A percentile compares a stretch with the other conserved stretches of the same genome.
phyloP scores from a whole-genome alignment of 352 stramenopile species.

The Globisporangium uncinulatum region DNA sequence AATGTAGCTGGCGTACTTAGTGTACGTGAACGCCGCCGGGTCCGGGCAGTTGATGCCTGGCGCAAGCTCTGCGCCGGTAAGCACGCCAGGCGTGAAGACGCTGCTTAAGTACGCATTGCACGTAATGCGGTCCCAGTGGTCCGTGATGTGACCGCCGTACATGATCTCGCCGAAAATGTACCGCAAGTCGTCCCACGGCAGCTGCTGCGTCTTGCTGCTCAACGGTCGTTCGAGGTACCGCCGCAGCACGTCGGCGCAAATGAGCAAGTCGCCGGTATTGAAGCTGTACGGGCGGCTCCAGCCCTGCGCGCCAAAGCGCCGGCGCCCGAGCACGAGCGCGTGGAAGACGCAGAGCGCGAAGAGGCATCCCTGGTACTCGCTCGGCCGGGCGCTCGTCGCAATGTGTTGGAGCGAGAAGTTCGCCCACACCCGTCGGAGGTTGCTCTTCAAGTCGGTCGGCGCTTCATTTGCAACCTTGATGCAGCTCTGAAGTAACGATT shows the following conservation, averaged over 20 bases:
- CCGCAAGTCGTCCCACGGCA: conserved; percentile 78
- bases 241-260: conserved; percentile 80
- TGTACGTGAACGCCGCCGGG: conserved; percentile 71
- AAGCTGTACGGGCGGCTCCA: conserved; percentile 93
- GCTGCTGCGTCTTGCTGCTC: conserved; percentile 20
- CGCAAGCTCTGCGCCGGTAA: conserved; percentile 49
- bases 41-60: conserved; percentile 79
- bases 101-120: conserved; percentile 69
- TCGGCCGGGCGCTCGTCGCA: conserved; percentile 57
- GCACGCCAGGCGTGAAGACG: conserved; percentile 58
- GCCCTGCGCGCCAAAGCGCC: conserved; percentile 89
- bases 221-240: conserved; percentile 52
- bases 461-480: conserved; percentile 87
- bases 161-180: conserved; percentile 94
- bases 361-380: conserved; percentile 90
- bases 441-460: conserved; percentile 77
- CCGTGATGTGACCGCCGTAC: conserved; percentile 86
- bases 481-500: conserved; percentile 78
- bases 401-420: conserved; percentile 79
- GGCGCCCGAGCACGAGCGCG: conserved; percentile 85
- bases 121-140: conserved; percentile 81
- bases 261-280: conserved; percentile 93
- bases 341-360: conserved; percentile 96
- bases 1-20: conserved; percentile 91
- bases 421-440: conserved; percentile 72